Evolutionary conservation across 1,284 basidiomycete genomes (phyloP).

Genomic region (Tilletia setariae): DNA sequence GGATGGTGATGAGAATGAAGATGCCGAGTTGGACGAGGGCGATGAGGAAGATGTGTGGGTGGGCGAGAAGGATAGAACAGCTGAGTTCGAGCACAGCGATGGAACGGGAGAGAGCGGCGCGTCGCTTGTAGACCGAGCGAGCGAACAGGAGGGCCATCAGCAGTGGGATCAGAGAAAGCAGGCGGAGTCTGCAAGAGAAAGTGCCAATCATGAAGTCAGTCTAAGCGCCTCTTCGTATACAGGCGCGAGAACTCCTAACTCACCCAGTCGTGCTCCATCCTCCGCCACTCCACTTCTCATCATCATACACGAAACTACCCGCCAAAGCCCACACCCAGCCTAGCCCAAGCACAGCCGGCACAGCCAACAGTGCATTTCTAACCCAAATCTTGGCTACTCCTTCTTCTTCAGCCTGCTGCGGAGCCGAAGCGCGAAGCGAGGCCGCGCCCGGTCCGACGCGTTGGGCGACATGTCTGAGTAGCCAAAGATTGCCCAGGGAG

Average conservation of each 20-base stretch:
- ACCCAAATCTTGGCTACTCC: conserved; percentile 35
- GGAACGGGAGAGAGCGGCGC: conserved; percentile 62
- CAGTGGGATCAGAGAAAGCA: conserved; percentile 75
- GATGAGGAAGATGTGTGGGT: conserved; percentile 76
- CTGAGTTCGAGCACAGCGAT: conserved; percentile 76
- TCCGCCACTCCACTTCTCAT: conserved; percentile 64
- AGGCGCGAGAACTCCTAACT: conserved; percentile 46
- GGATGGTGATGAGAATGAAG: conserved; percentile 71
- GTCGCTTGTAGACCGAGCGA: conserved; percentile 67
- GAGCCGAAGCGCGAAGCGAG: background rate
- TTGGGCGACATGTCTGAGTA: conserved; percentile 35
- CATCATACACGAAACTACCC: conserved; percentile 82
- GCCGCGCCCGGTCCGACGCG: background rate
- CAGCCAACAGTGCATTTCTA: conserved; percentile 33
- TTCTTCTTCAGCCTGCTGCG: conserved; percentile 5
- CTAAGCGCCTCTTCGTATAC: too few species aligned
- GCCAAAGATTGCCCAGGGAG: conserved; percentile 65
- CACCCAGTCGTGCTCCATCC: conserved; percentile 78
- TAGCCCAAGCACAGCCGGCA: conserved; percentile 74
- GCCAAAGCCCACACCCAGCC: conserved; percentile 82
- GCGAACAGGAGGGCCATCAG: conserved; percentile 69
- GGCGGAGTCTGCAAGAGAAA: conserved; percentile 61
- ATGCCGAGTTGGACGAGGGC: conserved; percentile 73
- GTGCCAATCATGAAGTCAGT: background rate
- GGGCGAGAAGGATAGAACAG: conserved; percentile 70